These are phyloP conservation scores for Colletotrichum sp. DNA, from an alignment of 2,329 filamentous ascomycete species.

Conservation along the genomic window DNA sequence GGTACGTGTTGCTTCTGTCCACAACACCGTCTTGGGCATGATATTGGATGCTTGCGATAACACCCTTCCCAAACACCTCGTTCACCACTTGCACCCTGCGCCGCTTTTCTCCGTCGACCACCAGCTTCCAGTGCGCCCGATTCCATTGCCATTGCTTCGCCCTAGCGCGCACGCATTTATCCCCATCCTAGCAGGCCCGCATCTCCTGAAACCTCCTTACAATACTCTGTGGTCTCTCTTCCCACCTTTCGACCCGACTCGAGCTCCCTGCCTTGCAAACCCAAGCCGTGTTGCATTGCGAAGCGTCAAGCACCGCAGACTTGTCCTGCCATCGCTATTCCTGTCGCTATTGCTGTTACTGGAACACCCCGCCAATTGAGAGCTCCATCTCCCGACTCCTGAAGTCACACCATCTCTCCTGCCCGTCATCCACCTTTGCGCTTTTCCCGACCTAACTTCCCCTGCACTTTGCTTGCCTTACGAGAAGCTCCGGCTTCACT, in stretches of 20 bases:
- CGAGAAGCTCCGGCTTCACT: not conserved
- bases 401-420: conserved; percentile 3
- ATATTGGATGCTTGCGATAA: conserved; percentile 15
- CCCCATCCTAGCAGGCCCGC: not conserved
- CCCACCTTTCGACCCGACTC: not conserved
- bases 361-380: not conserved
- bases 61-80: conserved; percentile 10
- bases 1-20: not conserved
- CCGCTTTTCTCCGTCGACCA: not conserved
- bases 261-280: not conserved
- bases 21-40: not conserved
- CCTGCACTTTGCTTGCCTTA: not conserved
- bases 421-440: not conserved
- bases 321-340: not conserved
- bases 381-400: not conserved
- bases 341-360: not conserved
- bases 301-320: not conserved
- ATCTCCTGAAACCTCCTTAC: not conserved
- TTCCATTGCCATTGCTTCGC: not conserved
- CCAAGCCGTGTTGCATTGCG: not conserved
- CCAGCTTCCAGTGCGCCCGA: not conserved
- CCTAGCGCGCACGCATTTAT: not conserved
- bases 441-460: not conserved
- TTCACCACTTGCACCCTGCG: not conserved
- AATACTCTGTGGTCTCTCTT: not conserved